phyloP scores from a whole-genome alignment of 75 land plant species.

The Cupressus sempervirens region DNA sequence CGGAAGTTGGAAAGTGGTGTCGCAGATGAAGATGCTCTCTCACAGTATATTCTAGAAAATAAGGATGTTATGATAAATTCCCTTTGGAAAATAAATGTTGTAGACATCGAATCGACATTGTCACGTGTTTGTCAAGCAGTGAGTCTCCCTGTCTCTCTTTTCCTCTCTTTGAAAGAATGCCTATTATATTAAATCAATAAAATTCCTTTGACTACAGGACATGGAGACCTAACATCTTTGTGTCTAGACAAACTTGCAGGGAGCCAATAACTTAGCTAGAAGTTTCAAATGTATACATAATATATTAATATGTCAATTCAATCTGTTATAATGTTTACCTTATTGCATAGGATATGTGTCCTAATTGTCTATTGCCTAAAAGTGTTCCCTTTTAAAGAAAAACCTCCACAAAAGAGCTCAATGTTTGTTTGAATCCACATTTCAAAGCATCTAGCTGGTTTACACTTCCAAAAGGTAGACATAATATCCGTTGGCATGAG shows the following conservation, averaged over 20 bases:
- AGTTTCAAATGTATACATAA: not conserved
- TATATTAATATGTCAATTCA: too few relatives aligned
- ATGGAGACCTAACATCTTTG: not conserved
- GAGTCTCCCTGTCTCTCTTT: slow-evolving; percentile 9
- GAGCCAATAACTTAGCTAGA: not conserved
- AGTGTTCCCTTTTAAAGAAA: too few relatives aligned
- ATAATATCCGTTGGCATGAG: not conserved
- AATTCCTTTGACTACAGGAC: not conserved
- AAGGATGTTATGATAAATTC: slow-evolving; percentile 75
- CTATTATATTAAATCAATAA: not conserved
- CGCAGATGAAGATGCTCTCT: slow-evolving; percentile 29
- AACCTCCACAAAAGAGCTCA: not conserved
- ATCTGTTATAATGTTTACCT: too few relatives aligned
- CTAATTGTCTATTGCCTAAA: not conserved
- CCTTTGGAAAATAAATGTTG: slow-evolving; percentile 92
- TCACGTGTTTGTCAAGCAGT: slow-evolving; percentile 76
- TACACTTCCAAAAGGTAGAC: not conserved
- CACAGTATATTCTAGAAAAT: slow-evolving; percentile 55
- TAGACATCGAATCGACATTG: slow-evolving; percentile 80
- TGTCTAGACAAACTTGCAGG: not conserved
- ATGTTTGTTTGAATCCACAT: not conserved
- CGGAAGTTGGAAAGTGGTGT: slow-evolving; percentile 42
- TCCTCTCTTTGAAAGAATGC: not conserved
- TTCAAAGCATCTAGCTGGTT: not conserved
- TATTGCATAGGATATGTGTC: not conserved